Conservation (phyloP, 805 yeast genomes). For the Kuraishia capsulata region DNA sequence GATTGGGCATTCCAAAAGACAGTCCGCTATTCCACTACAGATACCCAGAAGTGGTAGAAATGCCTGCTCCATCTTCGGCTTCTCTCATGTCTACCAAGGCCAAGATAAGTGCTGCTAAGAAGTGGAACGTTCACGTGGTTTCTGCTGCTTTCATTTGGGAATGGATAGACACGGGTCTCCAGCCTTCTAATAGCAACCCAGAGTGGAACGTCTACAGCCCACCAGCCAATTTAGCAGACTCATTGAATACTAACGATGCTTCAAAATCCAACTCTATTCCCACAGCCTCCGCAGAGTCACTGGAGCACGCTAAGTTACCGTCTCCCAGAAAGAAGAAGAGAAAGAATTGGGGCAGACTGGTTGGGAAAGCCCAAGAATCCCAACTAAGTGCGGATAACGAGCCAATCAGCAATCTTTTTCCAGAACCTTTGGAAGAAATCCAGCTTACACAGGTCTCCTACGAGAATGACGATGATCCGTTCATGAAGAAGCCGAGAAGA, state of each 20-base stretch:
- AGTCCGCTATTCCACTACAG: slow-evolving; percentile 34
- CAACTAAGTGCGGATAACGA: slow-evolving; percentile 12
- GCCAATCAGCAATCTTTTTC: not conserved
- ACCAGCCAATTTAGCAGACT: no score
- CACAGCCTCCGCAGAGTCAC: not conserved
- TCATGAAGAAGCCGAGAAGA: not conserved
- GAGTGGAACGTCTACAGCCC: not conserved
- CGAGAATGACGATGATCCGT: not conserved
- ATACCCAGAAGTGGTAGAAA: slow-evolving; percentile 19
- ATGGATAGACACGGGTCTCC: slow-evolving; percentile 24
- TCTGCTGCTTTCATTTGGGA: slow-evolving; percentile 49
- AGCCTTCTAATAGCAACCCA: slow-evolving; percentile 6
- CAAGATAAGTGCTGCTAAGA: slow-evolving; percentile 49
- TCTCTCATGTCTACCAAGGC: slow-evolving; percentile 33
- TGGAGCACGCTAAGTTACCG: slow-evolving; percentile 28
- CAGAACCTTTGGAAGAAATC: not conserved
- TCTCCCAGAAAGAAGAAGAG: slow-evolving; percentile 42
- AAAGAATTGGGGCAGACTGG: slow-evolving; percentile 37
- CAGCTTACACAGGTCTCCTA: not conserved
- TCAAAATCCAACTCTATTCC: not conserved
- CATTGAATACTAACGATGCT: not conserved
- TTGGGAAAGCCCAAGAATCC: slow-evolving; percentile 30
- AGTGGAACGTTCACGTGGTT: slow-evolving; percentile 50
- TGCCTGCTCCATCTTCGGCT: slow-evolving; percentile 3
- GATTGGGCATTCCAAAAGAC: slow-evolving; percentile 28